Percentiles rank a stretch among this genome's conserved stretches.
Evolutionary conservation across 2,329 filamentous ascomycete species (phyloP).

Genomic region (Mollisia scopiformis): DNA sequence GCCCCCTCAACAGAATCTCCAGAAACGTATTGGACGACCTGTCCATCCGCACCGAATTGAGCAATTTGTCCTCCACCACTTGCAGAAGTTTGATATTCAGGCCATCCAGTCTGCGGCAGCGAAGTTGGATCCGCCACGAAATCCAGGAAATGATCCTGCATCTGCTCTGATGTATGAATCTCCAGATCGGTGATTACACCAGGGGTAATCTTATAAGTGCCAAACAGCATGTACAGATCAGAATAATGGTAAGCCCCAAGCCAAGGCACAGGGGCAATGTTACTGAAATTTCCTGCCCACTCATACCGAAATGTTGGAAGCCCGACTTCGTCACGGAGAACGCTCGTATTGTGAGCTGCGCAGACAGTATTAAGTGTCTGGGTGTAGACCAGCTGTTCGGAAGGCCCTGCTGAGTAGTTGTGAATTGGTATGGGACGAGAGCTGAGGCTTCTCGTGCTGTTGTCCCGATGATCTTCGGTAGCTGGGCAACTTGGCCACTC

Average conservation of each 20-base stretch:
- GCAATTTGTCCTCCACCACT: not conserved
- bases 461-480: slow-evolving; percentile 18
- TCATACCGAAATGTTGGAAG: slow-evolving; percentile 32
- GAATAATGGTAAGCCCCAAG: slow-evolving; percentile 17
- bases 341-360: slow-evolving; percentile 10
- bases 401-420: slow-evolving; percentile 9
- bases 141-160: slow-evolving; percentile 10
- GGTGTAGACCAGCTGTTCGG: not conserved
- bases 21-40: slow-evolving; percentile 4
- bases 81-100: not conserved
- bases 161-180: slow-evolving; percentile 1
- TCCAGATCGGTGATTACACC: slow-evolving; percentile 6
- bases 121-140: slow-evolving; percentile 1
- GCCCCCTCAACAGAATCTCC: slow-evolving; percentile 10
- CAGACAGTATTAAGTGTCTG: slow-evolving; percentile 6
- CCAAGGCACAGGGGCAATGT: slow-evolving; percentile 28
- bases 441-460: slow-evolving; percentile 12
- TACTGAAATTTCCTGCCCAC: slow-evolving; percentile 38
- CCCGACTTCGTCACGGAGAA: slow-evolving; percentile 5
- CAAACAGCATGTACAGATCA: slow-evolving; percentile 19
- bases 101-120: not conserved
- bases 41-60: slow-evolving; percentile 8
- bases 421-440: slow-evolving; percentile 8
- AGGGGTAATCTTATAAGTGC: slow-evolving; percentile 11
- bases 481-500: slow-evolving; percentile 3